Percentiles rank a stretch among this genome's conserved stretches.
Conservation (phyloP, 129 eudicot genomes). For the Lonicera japonica region DNA sequence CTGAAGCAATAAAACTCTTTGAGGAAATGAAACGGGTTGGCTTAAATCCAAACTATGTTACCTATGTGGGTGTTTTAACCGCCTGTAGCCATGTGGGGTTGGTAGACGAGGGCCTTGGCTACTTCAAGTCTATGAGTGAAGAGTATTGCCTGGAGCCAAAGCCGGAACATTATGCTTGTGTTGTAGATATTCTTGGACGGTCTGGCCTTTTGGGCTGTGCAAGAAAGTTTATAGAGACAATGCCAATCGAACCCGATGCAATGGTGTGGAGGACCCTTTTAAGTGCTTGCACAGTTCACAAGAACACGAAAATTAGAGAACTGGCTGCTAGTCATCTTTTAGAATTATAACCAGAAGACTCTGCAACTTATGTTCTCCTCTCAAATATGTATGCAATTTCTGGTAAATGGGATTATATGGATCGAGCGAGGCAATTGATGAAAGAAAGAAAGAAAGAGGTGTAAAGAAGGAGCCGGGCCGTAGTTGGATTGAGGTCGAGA, state of each 20-base stretch:
- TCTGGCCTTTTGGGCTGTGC: conserved; percentile 73
- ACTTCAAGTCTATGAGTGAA: conserved; percentile 76
- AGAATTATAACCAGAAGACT: conserved; percentile 73
- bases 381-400: conserved; percentile 84
- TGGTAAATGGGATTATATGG: conserved; percentile 60
- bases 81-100: conserved; percentile 97
- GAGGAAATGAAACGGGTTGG: conserved; percentile 58
- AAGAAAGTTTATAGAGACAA: conserved; percentile 50
- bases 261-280: conserved; percentile 94
- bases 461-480: conserved; percentile 93
- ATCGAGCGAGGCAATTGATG: conserved; percentile 71
- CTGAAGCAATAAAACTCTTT: conserved; percentile 66
- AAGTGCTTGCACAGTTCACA: conserved; percentile 78
- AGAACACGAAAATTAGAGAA: conserved; percentile 77
- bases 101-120: conserved; percentile 80
- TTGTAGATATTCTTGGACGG: conserved; percentile 88
- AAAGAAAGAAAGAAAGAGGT: conserved; percentile 83
- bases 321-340: conserved; percentile 59
- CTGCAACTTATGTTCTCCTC: conserved; percentile 86
- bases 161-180: conserved; percentile 90
- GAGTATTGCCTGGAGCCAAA: conserved; percentile 58
- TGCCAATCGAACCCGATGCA: conserved; percentile 89
- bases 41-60: conserved; percentile 65
- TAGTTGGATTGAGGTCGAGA: conserved; percentile 92
- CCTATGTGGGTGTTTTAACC: conserved; percentile 78